Evolutionary conservation across 768 basidiomycete species (phyloP), one percentile per base, ranked within the genome.

Genomic region (Hydnum rufescens): DNA sequence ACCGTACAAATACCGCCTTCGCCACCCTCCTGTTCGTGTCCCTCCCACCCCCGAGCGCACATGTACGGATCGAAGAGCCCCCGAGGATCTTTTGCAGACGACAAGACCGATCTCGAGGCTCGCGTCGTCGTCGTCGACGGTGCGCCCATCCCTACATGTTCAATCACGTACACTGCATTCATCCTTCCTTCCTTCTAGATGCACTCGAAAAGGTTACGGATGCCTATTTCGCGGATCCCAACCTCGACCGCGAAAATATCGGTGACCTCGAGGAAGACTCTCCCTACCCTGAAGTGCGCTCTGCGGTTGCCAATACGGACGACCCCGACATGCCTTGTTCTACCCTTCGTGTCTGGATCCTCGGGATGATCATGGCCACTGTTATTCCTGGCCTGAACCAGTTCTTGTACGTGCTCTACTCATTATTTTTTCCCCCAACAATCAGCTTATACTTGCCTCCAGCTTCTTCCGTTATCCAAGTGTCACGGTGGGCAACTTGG

Each of bases 271-370:
- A 55, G 51, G 50, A 52, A 6, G 54, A 55, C 42, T 59, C 58
- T 4, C 58, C 58, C 18, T 59, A 59, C 43, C 57, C 57, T 3
- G 57, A 60, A 62, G 82, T 84, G 8, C 75, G 82, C 43, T 76
- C 79, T 4, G 80, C 82, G 4, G 81, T 83, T 5, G 74, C 78
- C 19, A 82, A 80, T 62, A 76, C 73, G 30, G 81, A 84, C 59
- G 81, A 83, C 60, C 72, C 72, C 3, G 64, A 64, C 32, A 80
- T 82, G 67, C 79, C 79, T 1, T 71, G 67, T 3, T 71, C 70
- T 25, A 60, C 59, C 22, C 52, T 57, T 49, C 56, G 58, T 4
- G 57, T 56, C 3, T 80, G 77, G 76, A 64, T 72, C 0, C 64
- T 80, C 42, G 78, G 78, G 22, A 30, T 59, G 30, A 13, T 59